Evolutionary conservation across 2,329 filamentous ascomycete genomes (phyloP).

Genomic region (Colletotrichum spaethianum): DNA sequence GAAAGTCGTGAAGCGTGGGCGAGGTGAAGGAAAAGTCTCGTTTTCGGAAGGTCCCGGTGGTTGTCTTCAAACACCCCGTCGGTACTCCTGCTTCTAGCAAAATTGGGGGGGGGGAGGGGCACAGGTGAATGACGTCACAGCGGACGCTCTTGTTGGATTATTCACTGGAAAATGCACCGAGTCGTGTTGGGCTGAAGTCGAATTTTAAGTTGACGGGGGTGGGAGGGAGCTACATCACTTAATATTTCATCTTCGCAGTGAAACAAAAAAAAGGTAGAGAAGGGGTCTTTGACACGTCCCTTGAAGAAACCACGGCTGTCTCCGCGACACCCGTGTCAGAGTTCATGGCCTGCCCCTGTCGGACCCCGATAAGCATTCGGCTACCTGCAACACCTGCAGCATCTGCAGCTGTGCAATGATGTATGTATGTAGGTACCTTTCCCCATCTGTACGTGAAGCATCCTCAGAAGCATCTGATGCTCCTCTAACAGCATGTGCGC

Average conservation of each 20-base stretch:
- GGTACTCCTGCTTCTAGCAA: neutral
- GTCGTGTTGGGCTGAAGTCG: neutral
- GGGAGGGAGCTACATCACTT: neutral
- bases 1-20: neutral
- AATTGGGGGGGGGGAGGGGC: slow-evolving; percentile 5
- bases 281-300: neutral
- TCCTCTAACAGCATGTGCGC: slow-evolving; percentile 21
- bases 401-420: neutral
- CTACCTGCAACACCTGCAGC: slow-evolving; percentile 27
- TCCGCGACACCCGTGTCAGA: slow-evolving; percentile 8
- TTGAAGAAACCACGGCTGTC: neutral
- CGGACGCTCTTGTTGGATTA: neutral
- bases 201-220: no score
- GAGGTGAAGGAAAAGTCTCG: neutral
- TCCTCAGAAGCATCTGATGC: slow-evolving; percentile 15
- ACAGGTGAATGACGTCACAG: slow-evolving; percentile 9
- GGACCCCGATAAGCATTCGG: neutral
- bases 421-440: no score
- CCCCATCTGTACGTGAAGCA: neutral
- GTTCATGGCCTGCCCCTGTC: slow-evolving; percentile 6
- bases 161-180: neutral
- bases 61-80: neutral
- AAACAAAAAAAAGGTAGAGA: neutral
- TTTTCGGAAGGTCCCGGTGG: slow-evolving; percentile 27
- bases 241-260: neutral